Percentiles rank a stretch among this genome's conserved stretches.
These are phyloP conservation scores for Arachis monticola DNA, from an alignment of 331 rosid species.

Conservation along the genomic window DNA sequence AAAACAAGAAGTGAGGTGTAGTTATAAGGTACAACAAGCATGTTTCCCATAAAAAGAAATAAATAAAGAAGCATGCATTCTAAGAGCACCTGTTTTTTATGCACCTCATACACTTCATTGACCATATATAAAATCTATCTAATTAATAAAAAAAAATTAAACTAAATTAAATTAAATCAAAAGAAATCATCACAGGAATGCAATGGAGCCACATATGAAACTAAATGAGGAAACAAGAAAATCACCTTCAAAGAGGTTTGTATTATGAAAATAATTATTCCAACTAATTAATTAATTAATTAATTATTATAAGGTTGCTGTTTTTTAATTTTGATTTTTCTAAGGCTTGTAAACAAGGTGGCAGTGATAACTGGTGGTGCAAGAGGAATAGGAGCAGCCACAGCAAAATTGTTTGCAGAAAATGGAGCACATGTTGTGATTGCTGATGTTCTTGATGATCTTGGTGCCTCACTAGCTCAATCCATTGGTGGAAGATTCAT, in stretches of 20 bases:
- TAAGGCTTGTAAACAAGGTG: constrained; percentile 62
- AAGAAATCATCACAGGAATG: neutral
- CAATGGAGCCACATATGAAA: constrained; percentile 38
- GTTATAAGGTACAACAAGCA: constrained; percentile 39
- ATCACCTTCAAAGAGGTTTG: constrained; percentile 44
- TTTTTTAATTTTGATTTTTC: too few relatives aligned
- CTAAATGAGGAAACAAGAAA: constrained; percentile 32
- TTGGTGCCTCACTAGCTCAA: constrained; percentile 57
- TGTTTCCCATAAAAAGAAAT: constrained; percentile 26
- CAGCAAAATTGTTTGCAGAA: constrained; percentile 64
- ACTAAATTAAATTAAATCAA: too few relatives aligned
- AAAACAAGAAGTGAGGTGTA: constrained; percentile 4
- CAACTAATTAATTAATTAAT: too few relatives aligned
- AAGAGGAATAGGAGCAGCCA: constrained; percentile 84
- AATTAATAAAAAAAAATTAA: neutral
- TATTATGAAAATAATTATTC: neutral
- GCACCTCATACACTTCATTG: neutral
- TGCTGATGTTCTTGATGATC: constrained; percentile 75
- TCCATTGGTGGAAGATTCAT: constrained; percentile 64
- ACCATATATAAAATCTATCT: constrained; percentile 3
- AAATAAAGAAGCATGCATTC: neutral
- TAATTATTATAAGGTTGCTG: neutral
- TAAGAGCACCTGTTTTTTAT: neutral
- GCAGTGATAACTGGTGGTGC: constrained; percentile 87
- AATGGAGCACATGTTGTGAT: constrained; percentile 74